These are phyloP conservation scores for Penicillium lagena DNA, from an alignment of 495 filamentous ascomycete genomes.

Conservation along the genomic window DNA sequence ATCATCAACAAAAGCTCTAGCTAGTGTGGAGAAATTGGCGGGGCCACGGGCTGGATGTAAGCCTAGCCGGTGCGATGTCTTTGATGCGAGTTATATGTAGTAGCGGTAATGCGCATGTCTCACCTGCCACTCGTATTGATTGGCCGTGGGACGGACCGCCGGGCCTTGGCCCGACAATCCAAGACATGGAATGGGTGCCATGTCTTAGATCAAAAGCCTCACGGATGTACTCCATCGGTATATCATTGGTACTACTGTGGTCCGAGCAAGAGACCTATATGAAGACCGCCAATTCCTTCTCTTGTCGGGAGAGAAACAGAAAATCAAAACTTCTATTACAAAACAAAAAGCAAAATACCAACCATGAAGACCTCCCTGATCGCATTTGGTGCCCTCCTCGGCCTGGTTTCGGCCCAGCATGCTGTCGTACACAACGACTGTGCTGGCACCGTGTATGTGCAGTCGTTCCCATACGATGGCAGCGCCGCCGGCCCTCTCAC, in stretches of 20 bases:
- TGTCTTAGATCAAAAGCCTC: conserved; percentile 14
- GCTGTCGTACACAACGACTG: conserved; percentile 21
- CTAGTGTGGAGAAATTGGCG: conserved; percentile 3
- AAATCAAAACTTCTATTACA: conserved; percentile 7
- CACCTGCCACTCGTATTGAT: conserved; percentile 11
- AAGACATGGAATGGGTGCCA: conserved; percentile 7
- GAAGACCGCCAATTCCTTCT: conserved; percentile 8
- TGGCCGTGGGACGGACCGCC: conserved; percentile 3
- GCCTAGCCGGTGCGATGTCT: conserved; percentile 10
- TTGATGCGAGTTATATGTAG: conserved; percentile 11
- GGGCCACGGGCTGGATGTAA: conserved; percentile 11
- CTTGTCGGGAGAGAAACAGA: conserved; percentile 4
- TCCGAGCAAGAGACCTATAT: conserved; percentile 16
- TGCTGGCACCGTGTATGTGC: conserved; percentile 18
- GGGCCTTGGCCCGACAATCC: conserved; percentile 11
- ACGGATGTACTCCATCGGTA: no score
- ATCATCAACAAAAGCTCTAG: conserved; percentile 5
- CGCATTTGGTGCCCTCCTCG: conserved; percentile 14
- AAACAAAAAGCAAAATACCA: conserved; percentile 8
- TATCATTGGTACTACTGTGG: no score
- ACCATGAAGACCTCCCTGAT: conserved; percentile 19
- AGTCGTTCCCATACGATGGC: conserved; percentile 25
- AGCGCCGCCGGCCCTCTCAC: conserved; percentile 21
- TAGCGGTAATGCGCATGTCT: conserved; percentile 21
- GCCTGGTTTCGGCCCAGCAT: conserved; percentile 20